Evolutionary conservation across 768 basidiomycete species (phyloP), one percentile per base, ranked within the genome.

Genomic region (Mycena haematopus): DNA sequence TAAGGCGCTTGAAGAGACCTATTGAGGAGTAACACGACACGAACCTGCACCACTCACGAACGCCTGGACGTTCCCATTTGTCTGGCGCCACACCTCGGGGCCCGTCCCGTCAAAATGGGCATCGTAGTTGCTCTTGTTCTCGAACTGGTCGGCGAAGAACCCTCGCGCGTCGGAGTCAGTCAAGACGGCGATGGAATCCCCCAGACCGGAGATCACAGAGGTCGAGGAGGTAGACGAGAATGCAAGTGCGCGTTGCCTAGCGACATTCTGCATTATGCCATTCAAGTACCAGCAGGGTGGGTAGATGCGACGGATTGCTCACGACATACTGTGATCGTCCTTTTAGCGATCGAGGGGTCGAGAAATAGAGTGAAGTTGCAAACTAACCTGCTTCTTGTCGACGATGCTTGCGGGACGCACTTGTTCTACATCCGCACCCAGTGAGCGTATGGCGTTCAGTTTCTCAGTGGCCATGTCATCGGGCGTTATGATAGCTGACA

Each of bases 81-180:
- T 94, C 73, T 99, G 97, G 45, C 89, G 81, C 90, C 95, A 95
- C 35, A 99, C 93, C 78, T 99, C 97, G 0, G 95, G 95, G 0
- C 93, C 97, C 0, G 97, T 98, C 7, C 93, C 93, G 35, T 85
- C 76, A 65, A 84, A 93, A 73, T 99, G 97, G 0, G 96, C 95
- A 56, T 89, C 82, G 72, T 87, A 94, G 70, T 99, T 99, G 70
- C 91, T 93, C 69, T 80, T 84, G 73, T 96, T 99, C 90, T 98
- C 96, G 61, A 99, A 99, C 75, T 99, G 97, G 73, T 99, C 95
- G 5, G 95, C 94, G 69, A 99, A 99, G 77, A 90, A 92, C 0
- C 95, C 96, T 65, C 75, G 76, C 36, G 74, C 72, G 54, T 69
- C 63, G 8, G 73, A 68, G 36, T 78, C 75, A 58, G 84, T 77